Conservation (phyloP, 441 rosid genomes). For the Lepidium campestre region DNA sequence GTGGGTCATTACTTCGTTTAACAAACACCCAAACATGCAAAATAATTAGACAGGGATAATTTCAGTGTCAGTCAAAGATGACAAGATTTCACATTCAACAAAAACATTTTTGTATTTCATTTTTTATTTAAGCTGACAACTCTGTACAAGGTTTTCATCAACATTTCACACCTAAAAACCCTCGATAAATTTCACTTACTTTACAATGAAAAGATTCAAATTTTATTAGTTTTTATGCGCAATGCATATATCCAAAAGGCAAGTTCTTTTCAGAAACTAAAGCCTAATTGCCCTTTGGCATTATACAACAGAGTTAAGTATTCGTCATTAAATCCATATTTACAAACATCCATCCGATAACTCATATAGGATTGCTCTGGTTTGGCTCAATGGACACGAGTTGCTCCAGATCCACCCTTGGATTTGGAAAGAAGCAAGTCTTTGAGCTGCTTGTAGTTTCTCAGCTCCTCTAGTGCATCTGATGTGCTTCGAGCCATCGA, state of each 20-base stretch:
- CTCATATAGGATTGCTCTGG: neutral
- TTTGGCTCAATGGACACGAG: conserved; percentile 29
- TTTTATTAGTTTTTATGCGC: neutral
- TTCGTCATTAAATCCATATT: conserved; percentile 14
- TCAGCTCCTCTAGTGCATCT: conserved; percentile 84
- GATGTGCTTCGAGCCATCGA: conserved; percentile 57
- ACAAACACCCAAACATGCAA: no score
- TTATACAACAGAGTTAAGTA: neutral
- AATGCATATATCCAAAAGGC: neutral
- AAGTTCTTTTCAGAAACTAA: conserved; percentile 7
- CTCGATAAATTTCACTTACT: neutral
- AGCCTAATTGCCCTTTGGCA: neutral
- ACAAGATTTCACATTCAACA: no score
- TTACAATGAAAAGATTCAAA: neutral
- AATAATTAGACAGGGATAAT: no score
- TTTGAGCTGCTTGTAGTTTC: conserved; percentile 70
- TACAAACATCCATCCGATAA: conserved; percentile 9
- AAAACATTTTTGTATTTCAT: neutral
- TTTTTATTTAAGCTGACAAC: neutral
- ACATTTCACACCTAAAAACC: neutral
- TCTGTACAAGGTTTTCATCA: neutral
- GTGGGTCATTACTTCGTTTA: neutral
- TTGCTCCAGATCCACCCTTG: conserved; percentile 33
- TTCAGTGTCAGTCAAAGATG: no score
- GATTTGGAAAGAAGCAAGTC: conserved; percentile 73